Evolutionary conservation across 805 yeast genomes (phyloP).

Genomic region (Cyberlindnera suaveolens): DNA sequence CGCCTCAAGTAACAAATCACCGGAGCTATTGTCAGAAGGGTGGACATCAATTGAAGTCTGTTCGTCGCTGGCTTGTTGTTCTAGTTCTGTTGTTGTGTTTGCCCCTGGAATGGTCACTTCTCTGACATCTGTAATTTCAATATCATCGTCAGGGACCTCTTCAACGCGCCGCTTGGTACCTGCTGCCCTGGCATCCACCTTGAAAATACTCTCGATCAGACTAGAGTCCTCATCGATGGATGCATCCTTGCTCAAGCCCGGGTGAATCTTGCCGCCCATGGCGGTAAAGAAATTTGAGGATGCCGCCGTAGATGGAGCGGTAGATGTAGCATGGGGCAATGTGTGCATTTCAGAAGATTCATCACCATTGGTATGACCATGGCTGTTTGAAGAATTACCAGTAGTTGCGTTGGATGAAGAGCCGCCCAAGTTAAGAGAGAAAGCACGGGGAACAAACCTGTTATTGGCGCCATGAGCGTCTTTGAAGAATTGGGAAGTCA

Average conservation of each 20-base stretch:
- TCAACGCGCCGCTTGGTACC: background rate
- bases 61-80: too few species aligned
- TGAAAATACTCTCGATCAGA: background rate
- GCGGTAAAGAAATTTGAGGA: constrained; percentile 1
- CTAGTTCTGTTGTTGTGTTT: background rate
- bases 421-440: constrained; percentile 17
- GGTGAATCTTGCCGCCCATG: background rate
- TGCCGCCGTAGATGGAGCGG: constrained; percentile 10
- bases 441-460: constrained; percentile 19
- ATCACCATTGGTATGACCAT: background rate
- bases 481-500: constrained; percentile 23
- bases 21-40: constrained; percentile 18
- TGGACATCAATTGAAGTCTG: background rate
- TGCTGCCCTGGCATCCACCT: background rate
- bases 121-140: constrained; percentile 37
- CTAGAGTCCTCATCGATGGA: background rate
- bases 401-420: constrained; percentile 1
- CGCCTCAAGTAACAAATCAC: constrained; percentile 33
- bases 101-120: constrained; percentile 13
- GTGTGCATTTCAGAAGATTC: constrained; percentile 3
- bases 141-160: constrained; percentile 21
- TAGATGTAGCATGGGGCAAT: constrained; percentile 5
- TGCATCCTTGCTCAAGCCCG: background rate
- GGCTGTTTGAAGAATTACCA: background rate
- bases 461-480: constrained; percentile 18